Evolutionary conservation across 1,284 basidiomycete species (phyloP), one percentile per base, ranked within the genome.

Genomic region (Pascua guehoae): DNA sequence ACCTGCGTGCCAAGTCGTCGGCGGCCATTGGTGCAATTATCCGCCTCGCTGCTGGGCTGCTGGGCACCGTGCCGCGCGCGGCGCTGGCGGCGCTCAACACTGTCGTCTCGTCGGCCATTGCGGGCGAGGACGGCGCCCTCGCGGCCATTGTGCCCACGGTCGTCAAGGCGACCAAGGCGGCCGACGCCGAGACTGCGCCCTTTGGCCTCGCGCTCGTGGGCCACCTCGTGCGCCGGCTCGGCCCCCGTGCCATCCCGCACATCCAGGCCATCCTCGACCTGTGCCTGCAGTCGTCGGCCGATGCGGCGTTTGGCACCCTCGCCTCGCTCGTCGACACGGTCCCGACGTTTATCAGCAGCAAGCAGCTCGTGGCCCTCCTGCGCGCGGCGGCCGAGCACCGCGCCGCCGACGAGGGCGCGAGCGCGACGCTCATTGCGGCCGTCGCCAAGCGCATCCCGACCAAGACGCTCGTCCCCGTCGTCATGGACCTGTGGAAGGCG

Each of bases 191-290:
- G 38, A 84, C 83, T 1, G 66, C 89, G 53, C 72, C 79, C 0
- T 50, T 45, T 7, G 80, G 83, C 15, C 71, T 93, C 44, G 75
- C 82, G 8, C 80, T 85, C 17, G 78, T 91, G 50, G 62, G 67
- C 11, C 49, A 64, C 10, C 56, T 65, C 10, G 54, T 63, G 18
- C 74, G 80, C 16, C 86, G 85, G 54, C 82, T 94, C n/a, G 90
- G 89, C 0, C 89, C 91, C 17, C 86, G 92, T 0, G 81, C 90
- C 49, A 90, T 96, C 51, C 89, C 92, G 8, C 83, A 85, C 76
- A 86, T 93, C 73, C 85, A 85, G 54, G 81, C 83, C n/a, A 82
- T 92, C 48, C 81, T 89, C 38, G 77, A 83, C 8, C 80, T 84
- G 51, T 84, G 84, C 58, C 78, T 86, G 36, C 62, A 71, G 10